phyloP scores from a whole-genome alignment of 768 basidiomycete genomes.

The Leccinellum rugosiceps region DNA sequence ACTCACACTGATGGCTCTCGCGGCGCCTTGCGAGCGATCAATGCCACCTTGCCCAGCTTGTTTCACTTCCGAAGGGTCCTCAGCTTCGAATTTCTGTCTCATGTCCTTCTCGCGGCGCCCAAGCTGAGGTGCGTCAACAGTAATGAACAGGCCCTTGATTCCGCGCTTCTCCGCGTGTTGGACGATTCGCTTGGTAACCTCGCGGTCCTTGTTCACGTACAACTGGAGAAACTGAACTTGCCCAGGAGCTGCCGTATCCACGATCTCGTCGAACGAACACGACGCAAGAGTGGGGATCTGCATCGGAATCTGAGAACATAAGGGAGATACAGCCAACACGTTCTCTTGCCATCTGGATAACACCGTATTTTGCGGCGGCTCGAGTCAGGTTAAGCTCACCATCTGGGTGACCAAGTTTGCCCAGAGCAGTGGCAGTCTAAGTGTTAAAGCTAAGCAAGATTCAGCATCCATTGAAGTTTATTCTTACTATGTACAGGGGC shows the following conservation, averaged over 20 bases:
- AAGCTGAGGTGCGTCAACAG: constrained; percentile 95
- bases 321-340: not conserved
- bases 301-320: not conserved
- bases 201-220: constrained; percentile 87
- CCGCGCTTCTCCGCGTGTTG: constrained; percentile 89
- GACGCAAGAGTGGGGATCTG: constrained; percentile 95
- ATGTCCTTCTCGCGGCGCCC: constrained; percentile 96
- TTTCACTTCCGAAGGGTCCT: constrained; percentile 39
- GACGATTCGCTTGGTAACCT: constrained; percentile 80
- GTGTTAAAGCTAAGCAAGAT: constrained; percentile 5
- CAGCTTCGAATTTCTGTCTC: constrained; percentile 93
- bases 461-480: not conserved
- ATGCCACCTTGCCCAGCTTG: constrained; percentile 52
- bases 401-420: constrained; percentile 94
- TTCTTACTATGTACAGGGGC: constrained; percentile 75
- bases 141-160: constrained; percentile 92
- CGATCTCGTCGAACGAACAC: constrained; percentile 93
- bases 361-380: constrained; percentile 76
- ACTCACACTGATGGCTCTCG: constrained; percentile 85
- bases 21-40: constrained; percentile 87
- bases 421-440: constrained; percentile 80
- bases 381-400: constrained; percentile 90
- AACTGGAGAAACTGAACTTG: constrained; percentile 89
- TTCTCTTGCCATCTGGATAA: constrained; percentile 65
- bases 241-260: constrained; percentile 76